These are phyloP conservation scores for Phytophthora capsici DNA, from an alignment of 352 stramenopile genomes.

Conservation along the genomic window DNA sequence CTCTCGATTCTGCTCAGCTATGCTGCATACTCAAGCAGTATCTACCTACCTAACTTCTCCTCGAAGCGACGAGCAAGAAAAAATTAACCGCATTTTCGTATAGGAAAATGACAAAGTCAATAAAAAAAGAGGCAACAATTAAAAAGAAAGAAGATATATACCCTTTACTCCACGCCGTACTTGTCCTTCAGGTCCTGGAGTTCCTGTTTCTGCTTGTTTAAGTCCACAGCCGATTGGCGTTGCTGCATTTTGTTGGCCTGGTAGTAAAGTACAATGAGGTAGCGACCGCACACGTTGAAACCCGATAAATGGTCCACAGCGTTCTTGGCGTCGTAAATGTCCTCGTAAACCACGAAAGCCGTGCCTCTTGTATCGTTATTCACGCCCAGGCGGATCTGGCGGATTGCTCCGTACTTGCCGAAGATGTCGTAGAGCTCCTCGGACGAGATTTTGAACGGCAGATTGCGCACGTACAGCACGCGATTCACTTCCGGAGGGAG, in stretches of 20 bases:
- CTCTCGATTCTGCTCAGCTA: slow-evolving; percentile 45
- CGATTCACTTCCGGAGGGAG: slow-evolving; percentile 99
- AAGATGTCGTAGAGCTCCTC: slow-evolving; percentile 99
- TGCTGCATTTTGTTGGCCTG: slow-evolving; percentile 91
- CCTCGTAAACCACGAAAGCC: slow-evolving; percentile 99
- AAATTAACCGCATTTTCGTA: slow-evolving; percentile 4
- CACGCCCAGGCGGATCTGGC: slow-evolving; percentile 95
- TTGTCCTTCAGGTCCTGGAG: slow-evolving; percentile 87
- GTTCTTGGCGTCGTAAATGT: slow-evolving; percentile 99
- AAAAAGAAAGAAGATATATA: neutral
- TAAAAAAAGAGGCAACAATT: neutral
- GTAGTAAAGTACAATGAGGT: slow-evolving; percentile 99
- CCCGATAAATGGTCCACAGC: slow-evolving; percentile 98
- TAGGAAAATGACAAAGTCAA: neutral
- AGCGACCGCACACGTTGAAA: slow-evolving; percentile 99
- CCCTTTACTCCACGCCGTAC: slow-evolving; percentile 79
- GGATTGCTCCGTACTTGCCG: slow-evolving; percentile 99
- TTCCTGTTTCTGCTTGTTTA: slow-evolving; percentile 82
- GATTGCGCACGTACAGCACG: slow-evolving; percentile 97
- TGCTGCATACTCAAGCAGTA: slow-evolving; percentile 70
- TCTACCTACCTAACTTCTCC: slow-evolving; percentile 42
- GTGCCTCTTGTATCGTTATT: slow-evolving; percentile 97
- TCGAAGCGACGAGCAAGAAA: slow-evolving; percentile 3
- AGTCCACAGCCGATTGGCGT: slow-evolving; percentile 41
- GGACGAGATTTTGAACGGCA: slow-evolving; percentile 98